Evolutionary conservation across 2,329 filamentous ascomycete genomes (phyloP).

Genomic region (Verruconis gallopava): DNA sequence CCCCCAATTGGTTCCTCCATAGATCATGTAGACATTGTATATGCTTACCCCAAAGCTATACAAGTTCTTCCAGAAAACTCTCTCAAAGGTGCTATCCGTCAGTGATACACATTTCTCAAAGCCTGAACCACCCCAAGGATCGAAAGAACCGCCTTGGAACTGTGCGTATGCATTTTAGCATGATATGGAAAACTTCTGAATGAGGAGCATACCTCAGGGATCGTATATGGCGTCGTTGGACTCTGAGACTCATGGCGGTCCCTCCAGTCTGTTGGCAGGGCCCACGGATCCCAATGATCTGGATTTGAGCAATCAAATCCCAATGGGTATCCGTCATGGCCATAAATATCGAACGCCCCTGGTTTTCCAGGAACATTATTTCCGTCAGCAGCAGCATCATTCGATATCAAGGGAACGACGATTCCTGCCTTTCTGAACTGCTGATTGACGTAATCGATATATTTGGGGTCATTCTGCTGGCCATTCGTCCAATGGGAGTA

Average conservation of each 20-base stretch:
- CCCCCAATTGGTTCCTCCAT: conserved; percentile 74
- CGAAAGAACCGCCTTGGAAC: conserved; percentile 60
- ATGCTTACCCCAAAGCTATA: conserved; percentile 53
- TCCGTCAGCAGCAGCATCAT: conserved; percentile 51
- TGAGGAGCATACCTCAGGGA: conserved; percentile 38
- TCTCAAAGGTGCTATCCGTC: conserved; percentile 59
- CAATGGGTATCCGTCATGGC: conserved; percentile 51
- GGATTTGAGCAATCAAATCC: conserved; percentile 50
- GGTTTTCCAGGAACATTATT: conserved; percentile 50
- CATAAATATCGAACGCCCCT: conserved; percentile 51
- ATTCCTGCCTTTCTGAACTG: conserved; percentile 57
- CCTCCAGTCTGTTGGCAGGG: conserved; percentile 44
- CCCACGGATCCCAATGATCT: conserved; percentile 43
- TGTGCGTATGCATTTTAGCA: conserved; percentile 18
- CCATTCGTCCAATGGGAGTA: conserved; percentile 44
- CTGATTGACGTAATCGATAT: conserved; percentile 58
- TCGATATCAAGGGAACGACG: conserved; percentile 61
- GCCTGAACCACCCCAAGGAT: conserved; percentile 61
- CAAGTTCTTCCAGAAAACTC: conserved; percentile 70
- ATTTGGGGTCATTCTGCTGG: conserved; percentile 47
- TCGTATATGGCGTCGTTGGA: conserved; percentile 50
- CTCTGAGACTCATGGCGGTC: conserved; percentile 45
- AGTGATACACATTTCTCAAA: conserved; percentile 54
- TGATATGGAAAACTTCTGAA: background rate
- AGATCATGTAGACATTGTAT: conserved; percentile 67